Percentiles rank a stretch among this genome's conserved stretches.
These are phyloP conservation scores for Tricholoma furcatifolium DNA, from an alignment of 768 basidiomycete genomes.

Conservation along the genomic window DNA sequence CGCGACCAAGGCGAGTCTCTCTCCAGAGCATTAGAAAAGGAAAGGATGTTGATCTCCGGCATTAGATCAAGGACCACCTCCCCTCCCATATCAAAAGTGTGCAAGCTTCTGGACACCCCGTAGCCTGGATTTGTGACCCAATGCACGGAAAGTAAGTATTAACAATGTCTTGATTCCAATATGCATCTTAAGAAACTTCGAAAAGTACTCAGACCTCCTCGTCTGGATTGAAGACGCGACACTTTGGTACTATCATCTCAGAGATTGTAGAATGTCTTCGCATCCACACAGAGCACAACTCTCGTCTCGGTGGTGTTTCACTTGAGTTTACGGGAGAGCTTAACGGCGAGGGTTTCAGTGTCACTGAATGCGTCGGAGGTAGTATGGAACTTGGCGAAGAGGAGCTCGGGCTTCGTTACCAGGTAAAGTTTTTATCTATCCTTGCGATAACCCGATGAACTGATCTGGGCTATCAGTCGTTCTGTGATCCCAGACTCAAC, in stretches of 20 bases:
- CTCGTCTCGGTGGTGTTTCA: constrained; percentile 79
- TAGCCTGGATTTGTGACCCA: constrained; percentile 94
- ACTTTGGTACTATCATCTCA: constrained; percentile 85
- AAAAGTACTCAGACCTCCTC: constrained; percentile 78
- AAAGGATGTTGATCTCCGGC: not conserved
- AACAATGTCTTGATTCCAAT: too few species aligned
- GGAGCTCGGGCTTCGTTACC: constrained; percentile 86
- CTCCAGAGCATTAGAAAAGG: not conserved
- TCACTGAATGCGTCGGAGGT: constrained; percentile 96
- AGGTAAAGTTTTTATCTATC: constrained; percentile 42
- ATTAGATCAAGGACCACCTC: constrained; percentile 73
- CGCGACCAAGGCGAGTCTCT: constrained; percentile 63
- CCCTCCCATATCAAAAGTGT: constrained; percentile 82
- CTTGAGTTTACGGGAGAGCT: constrained; percentile 93
- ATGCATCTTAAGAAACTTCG: not conserved
- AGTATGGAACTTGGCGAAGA: constrained; percentile 94
- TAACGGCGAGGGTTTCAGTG: constrained; percentile 87
- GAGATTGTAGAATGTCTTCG: constrained; percentile 82
- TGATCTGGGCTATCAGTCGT: constrained; percentile 47
- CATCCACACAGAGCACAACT: constrained; percentile 74
- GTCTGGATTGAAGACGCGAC: constrained; percentile 83
- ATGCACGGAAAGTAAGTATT: constrained; percentile 95
- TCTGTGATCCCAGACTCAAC: constrained; percentile 93
- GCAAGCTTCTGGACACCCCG: constrained; percentile 76
- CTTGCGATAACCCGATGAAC: not conserved